Evolutionary conservation across 2,329 filamentous ascomycete genomes (phyloP).

Genomic region (Corynespora cassiicola): DNA sequence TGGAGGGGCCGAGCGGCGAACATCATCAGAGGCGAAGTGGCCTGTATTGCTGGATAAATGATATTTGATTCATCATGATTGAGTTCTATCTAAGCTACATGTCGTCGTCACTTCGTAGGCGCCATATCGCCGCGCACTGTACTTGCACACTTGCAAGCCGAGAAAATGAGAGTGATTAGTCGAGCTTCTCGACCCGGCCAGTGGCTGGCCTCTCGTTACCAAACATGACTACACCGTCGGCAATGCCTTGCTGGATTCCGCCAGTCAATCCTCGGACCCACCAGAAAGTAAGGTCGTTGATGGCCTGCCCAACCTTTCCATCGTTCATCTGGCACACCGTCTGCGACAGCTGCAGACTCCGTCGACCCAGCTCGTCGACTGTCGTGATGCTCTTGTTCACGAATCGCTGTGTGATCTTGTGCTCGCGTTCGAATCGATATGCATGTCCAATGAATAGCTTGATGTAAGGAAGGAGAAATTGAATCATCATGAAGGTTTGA

Average conservation of each 20-base stretch:
- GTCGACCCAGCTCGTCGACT: slow-evolving; percentile 61
- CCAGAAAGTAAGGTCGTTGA: slow-evolving; percentile 66
- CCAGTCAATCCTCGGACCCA: slow-evolving; percentile 68
- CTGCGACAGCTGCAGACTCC: slow-evolving; percentile 59
- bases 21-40: no score
- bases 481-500: slow-evolving; percentile 64
- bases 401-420: slow-evolving; percentile 68
- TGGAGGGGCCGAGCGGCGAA: no score
- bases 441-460: slow-evolving; percentile 60
- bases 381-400: slow-evolving; percentile 60
- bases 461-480: slow-evolving; percentile 68
- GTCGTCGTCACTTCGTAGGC: neutral
- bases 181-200: slow-evolving; percentile 11
- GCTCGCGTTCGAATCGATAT: slow-evolving; percentile 69
- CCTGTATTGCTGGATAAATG: no score
- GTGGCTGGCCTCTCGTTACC: slow-evolving; percentile 32
- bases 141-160: no score
- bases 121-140: no score
- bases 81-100: slow-evolving; percentile 4
- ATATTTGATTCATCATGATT: no score
- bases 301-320: slow-evolving; percentile 66
- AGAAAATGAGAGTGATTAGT: no score
- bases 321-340: slow-evolving; percentile 68
- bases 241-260: slow-evolving; percentile 70
- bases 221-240: slow-evolving; percentile 59